Evolutionary conservation across 768 basidiomycete species (phyloP).

Genomic region (Imleria badia): DNA sequence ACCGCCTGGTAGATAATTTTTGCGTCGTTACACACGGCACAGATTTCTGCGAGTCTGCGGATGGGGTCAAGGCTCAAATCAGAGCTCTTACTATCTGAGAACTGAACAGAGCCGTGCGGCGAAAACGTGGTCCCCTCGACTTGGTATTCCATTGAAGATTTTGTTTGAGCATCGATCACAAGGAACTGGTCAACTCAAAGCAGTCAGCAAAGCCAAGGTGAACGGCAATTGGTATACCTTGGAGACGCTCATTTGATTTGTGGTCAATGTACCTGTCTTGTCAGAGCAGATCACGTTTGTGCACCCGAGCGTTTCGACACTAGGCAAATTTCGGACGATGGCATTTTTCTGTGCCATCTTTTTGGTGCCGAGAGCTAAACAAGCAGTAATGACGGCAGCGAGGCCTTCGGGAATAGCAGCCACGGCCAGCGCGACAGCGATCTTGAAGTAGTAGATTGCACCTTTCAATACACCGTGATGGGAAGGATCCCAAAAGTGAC

Average conservation of each 20-base stretch:
- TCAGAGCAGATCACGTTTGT: constrained; percentile 99
- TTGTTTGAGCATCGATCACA: constrained; percentile 56
- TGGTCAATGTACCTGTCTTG: constrained; percentile 96
- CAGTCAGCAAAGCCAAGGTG: constrained; percentile 8
- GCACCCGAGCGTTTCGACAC: constrained; percentile 96
- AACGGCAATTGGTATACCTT: constrained; percentile 43
- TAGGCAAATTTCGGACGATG: constrained; percentile 93
- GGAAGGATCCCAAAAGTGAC: constrained; percentile 94
- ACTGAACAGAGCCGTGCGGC: constrained; percentile 72
- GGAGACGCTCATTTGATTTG: constrained; percentile 97
- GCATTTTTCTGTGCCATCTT: constrained; percentile 99
- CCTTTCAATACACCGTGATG: constrained; percentile 91
- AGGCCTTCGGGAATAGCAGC: constrained; percentile 98
- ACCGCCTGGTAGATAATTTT: constrained; percentile 83
- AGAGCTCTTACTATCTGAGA: constrained; percentile 61
- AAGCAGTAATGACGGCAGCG: constrained; percentile 98
- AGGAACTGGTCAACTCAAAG: constrained; percentile 57
- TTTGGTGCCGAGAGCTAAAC: constrained; percentile 93
- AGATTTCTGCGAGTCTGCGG: constrained; percentile 86
- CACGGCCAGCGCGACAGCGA: constrained; percentile 97
- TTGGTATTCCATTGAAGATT: constrained; percentile 59
- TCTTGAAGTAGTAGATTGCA: constrained; percentile 99
- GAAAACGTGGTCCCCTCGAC: constrained; percentile 95
- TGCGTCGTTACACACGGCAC: constrained; percentile 92
- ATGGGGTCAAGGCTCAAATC: constrained; percentile 68